These are phyloP conservation scores for Mortierella sp. DNA, from an alignment of 371 early-diverging fungal genomes.

Conservation along the genomic window DNA sequence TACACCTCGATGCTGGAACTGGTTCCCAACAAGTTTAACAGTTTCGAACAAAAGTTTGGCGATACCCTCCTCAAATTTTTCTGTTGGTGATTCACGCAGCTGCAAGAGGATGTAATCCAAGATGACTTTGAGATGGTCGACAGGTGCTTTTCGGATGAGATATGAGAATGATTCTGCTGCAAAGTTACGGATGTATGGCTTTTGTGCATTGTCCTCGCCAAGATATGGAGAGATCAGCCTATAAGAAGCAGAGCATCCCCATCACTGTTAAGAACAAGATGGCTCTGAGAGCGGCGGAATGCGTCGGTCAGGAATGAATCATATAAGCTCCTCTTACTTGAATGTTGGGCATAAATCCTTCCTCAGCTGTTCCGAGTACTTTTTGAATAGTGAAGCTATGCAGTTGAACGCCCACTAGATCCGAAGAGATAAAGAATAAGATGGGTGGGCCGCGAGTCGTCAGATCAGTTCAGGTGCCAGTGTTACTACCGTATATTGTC, in stretches of 20 bases:
- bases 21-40: constrained; percentile 65
- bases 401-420: constrained; percentile 82
- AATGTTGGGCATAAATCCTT: constrained; percentile 78
- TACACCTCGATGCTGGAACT: constrained; percentile 43
- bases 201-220: constrained; percentile 67
- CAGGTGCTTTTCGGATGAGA: constrained; percentile 81
- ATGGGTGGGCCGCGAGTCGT: too few species aligned
- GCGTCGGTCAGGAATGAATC: neutral
- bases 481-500: too few species aligned
- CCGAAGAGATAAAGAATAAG: neutral
- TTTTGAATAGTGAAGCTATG: constrained; percentile 92
- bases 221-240: constrained; percentile 78
- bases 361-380: constrained; percentile 75
- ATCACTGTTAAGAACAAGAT: too few species aligned
- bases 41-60: constrained; percentile 84
- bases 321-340: constrained; percentile 51
- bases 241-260: neutral
- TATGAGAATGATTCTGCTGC: constrained; percentile 93
- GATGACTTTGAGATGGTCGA: constrained; percentile 64
- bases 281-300: neutral
- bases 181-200: constrained; percentile 86
- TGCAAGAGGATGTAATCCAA: constrained; percentile 68
- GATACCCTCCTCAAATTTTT: constrained; percentile 77
- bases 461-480: too few species aligned
- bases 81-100: constrained; percentile 60